These are phyloP conservation scores for Cercospora janseana DNA, from an alignment of 2,329 filamentous ascomycete species.

Conservation along the genomic window DNA sequence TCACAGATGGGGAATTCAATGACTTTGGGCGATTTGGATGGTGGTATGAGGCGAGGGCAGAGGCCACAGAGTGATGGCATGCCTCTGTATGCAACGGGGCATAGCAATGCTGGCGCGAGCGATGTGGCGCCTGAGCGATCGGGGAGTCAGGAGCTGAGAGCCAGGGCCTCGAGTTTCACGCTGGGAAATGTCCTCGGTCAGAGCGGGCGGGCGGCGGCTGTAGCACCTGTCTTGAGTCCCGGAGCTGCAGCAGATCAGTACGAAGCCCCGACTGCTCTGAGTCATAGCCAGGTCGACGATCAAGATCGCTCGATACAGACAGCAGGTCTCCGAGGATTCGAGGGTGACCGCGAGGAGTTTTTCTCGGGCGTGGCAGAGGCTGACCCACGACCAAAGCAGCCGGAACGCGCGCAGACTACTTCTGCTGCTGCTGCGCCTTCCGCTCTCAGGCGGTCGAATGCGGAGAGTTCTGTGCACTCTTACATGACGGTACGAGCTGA, in stretches of 20 bases:
- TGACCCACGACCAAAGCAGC: not conserved
- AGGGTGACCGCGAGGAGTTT: constrained; percentile 5
- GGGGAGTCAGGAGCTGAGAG: not conserved
- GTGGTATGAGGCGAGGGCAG: not conserved
- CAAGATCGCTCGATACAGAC: not conserved
- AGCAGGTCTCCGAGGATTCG: constrained; percentile 7
- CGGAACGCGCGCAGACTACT: constrained; percentile 2
- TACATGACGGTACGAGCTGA: not conserved
- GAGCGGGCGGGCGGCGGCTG: not conserved
- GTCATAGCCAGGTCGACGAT: not conserved
- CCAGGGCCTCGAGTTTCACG: constrained; percentile 1
- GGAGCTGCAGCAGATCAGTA: constrained; percentile 1
- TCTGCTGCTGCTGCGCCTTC: not conserved
- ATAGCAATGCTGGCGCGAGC: not conserved
- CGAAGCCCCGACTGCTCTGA: constrained; percentile 9
- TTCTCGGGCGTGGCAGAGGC: not conserved
- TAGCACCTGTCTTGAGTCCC: constrained; percentile 4
- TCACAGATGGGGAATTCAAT: constrained; percentile 11
- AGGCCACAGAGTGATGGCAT: not conserved
- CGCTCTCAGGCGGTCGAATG: not conserved
- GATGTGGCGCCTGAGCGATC: not conserved
- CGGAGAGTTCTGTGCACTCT: not conserved
- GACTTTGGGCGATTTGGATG: constrained; percentile 4
- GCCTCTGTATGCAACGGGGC: not conserved
- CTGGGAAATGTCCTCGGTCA: not conserved